These are phyloP conservation scores for Monosporozyma yasuniensis DNA, from an alignment of 805 yeast genomes.

Conservation along the genomic window DNA sequence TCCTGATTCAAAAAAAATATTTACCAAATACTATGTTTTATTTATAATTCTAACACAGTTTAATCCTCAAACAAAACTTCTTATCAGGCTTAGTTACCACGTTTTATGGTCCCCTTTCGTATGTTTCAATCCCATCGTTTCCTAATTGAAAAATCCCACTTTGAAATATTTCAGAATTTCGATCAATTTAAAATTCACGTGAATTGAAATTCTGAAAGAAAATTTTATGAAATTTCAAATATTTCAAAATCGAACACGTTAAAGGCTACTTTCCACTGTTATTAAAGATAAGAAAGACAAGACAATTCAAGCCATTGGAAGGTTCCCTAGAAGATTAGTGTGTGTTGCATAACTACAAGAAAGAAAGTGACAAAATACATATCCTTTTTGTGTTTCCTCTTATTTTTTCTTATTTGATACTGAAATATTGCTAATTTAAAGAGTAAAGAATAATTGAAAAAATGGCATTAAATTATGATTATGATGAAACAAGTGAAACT, in stretches of 20 bases:
- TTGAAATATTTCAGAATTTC: neutral
- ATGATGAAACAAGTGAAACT: conserved; percentile 83
- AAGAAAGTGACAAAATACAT: too few relatives aligned
- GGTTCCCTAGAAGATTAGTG: neutral
- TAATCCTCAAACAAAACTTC: too few relatives aligned
- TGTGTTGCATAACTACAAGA: neutral
- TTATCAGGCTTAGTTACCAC: too few relatives aligned
- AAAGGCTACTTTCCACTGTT: neutral
- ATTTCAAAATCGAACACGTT: neutral
- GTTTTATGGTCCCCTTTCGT: too few relatives aligned
- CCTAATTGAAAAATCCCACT: neutral
- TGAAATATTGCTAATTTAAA: neutral
- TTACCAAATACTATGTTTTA: too few relatives aligned
- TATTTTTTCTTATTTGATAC: neutral
- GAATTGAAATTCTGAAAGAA: neutral
- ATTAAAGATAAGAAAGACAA: neutral
- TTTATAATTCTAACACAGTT: too few relatives aligned
- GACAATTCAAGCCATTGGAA: neutral
- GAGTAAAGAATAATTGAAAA: neutral
- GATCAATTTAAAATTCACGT: too few relatives aligned
- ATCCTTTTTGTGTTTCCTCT: too few relatives aligned
- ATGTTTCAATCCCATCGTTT: neutral
- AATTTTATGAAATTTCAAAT: neutral
- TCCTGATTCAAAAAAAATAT: neutral
- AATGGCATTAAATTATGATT: conserved; percentile 35